Conservation (phyloP, 2,329 filamentous ascomycete species). For the Trichoderma sp. region DNA sequence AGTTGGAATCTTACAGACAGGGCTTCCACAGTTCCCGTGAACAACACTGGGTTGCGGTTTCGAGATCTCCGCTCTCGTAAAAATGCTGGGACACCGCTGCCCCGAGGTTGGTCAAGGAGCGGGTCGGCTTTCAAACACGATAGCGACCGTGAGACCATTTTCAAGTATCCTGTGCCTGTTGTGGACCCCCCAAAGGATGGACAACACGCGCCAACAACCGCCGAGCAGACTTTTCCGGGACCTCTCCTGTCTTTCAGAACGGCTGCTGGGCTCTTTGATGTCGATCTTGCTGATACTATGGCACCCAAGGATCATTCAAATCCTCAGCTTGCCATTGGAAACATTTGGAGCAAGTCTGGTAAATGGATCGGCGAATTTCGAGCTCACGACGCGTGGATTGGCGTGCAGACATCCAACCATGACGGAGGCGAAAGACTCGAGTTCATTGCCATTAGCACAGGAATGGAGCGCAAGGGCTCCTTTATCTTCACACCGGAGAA, state of each 20-base stretch:
- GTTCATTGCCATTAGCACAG: constrained; percentile 43
- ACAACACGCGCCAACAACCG: constrained; percentile 31
- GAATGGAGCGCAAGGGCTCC: constrained; percentile 42
- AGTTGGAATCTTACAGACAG: constrained; percentile 43
- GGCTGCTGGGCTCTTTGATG: constrained; percentile 40
- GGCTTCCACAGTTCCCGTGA: constrained; percentile 34
- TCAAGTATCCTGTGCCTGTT: constrained; percentile 44
- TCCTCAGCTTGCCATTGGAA: constrained; percentile 44
- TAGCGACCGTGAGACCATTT: constrained; percentile 39
- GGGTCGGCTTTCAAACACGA: constrained; percentile 41
- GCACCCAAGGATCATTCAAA: constrained; percentile 36
- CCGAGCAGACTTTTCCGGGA: constrained; percentile 37
- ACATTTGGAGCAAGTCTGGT: constrained; percentile 38
- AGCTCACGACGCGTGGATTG: constrained; percentile 47
- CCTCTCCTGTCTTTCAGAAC: constrained; percentile 43
- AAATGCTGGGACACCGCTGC: constrained; percentile 32
- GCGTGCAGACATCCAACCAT: constrained; percentile 47
- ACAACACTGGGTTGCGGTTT: constrained; percentile 40
- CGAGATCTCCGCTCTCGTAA: constrained; percentile 39
- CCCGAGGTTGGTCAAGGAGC: constrained; percentile 41
- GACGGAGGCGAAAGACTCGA: constrained; percentile 45
- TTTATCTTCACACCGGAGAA: constrained; percentile 40
- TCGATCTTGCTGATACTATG: constrained; percentile 40
- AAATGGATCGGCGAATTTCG: constrained; percentile 44
- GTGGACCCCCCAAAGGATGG: constrained; percentile 33